Evolutionary conservation across 2,329 filamentous ascomycete species (phyloP).

Genomic region (Colletotrichum eremochloae): DNA sequence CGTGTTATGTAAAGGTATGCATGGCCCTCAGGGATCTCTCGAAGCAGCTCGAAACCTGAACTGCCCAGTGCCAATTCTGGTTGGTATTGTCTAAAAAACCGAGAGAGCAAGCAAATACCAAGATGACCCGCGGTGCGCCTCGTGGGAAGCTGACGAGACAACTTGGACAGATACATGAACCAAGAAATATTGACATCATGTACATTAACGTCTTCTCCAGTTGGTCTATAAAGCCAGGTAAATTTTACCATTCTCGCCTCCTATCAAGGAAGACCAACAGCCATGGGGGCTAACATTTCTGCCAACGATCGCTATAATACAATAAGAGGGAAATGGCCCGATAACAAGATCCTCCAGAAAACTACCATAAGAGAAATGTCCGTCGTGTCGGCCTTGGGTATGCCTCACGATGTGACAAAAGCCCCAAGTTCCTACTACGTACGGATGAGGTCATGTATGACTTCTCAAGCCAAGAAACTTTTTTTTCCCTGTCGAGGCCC

Average conservation of each 20-base stretch:
- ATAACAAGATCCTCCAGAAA: conserved; percentile 7
- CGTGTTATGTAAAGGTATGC: background rate
- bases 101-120: background rate
- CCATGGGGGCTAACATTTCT: conserved; percentile 36
- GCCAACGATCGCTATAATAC: conserved; percentile 43
- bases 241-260: conserved; percentile 18
- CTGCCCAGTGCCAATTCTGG: background rate
- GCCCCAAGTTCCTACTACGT: conserved; percentile 3
- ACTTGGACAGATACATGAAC: background rate
- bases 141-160: background rate
- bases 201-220: background rate
- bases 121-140: background rate
- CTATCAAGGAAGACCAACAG: conserved; percentile 19
- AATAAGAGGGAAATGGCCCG: conserved; percentile 20
- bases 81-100: background rate
- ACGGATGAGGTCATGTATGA: conserved; percentile 8
- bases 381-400: background rate
- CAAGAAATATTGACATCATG: background rate
- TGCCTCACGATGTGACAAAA: background rate
- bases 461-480: conserved; percentile 37
- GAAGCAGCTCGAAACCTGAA: background rate
- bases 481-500: conserved; percentile 35
- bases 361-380: conserved; percentile 29
- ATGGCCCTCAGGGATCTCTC: background rate
- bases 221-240: conserved; percentile 8